These are phyloP conservation scores for Debaryomyces maramus DNA, from an alignment of 805 yeast genomes.

Conservation along the genomic window DNA sequence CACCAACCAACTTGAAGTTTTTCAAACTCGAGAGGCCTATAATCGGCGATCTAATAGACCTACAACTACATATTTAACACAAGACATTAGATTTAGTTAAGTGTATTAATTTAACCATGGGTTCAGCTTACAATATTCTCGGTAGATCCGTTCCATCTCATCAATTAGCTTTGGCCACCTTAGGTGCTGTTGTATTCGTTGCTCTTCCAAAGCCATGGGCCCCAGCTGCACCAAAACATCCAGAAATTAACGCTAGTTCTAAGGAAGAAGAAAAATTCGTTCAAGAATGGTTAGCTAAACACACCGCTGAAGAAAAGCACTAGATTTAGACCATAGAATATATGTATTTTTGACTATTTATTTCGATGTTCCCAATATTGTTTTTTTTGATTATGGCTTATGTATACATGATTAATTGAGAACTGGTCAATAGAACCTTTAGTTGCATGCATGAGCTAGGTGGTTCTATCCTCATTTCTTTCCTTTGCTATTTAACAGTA, in stretches of 20 bases:
- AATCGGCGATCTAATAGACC: not conserved
- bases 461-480: no score
- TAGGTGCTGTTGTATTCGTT: slow-evolving; percentile 63
- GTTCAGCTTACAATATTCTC: slow-evolving; percentile 77
- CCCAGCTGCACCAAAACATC: slow-evolving; percentile 58
- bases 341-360: not conserved
- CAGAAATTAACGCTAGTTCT: slow-evolving; percentile 71
- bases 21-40: not conserved
- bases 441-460: no score
- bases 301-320: slow-evolving; percentile 33
- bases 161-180: slow-evolving; percentile 77
- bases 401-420: not conserved
- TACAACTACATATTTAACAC: not conserved
- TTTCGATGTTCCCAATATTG: not conserved
- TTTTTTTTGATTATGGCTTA: not conserved
- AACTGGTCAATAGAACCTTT: no score
- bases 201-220: slow-evolving; percentile 76
- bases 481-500: not conserved
- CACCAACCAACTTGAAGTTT: not conserved
- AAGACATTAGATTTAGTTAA: not conserved
- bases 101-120: no score
- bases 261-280: slow-evolving; percentile 91
- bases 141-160: slow-evolving; percentile 86
- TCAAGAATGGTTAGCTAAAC: slow-evolving; percentile 59
- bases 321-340: slow-evolving; percentile 10